phyloP scores from a whole-genome alignment of 1,284 basidiomycete species.

The Sanghuangporus weigelae region DNA sequence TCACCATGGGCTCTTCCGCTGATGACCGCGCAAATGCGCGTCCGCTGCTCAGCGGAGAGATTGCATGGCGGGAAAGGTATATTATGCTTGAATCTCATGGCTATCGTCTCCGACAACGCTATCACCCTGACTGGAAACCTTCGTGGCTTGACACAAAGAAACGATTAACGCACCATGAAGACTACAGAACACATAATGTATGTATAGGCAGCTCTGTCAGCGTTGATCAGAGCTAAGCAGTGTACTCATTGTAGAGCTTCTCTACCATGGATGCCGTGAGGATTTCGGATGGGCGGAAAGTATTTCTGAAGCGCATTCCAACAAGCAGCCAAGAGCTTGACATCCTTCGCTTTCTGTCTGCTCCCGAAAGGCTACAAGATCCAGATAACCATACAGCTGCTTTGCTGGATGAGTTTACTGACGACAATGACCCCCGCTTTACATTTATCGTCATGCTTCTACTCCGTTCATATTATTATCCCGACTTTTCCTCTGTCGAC shows the following conservation, averaged over 20 bases:
- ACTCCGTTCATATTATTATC: conserved; percentile 4
- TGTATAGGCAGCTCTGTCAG: not conserved
- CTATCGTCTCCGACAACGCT: conserved; percentile 22
- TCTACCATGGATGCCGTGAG: conserved; percentile 4
- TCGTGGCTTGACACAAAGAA: conserved; percentile 20
- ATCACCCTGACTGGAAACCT: conserved; percentile 22
- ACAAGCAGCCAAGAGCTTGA: conserved; percentile 16
- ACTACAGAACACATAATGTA: not conserved
- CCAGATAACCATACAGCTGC: conserved; percentile 9
- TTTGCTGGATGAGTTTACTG: not conserved
- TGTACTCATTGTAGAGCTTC: not conserved
- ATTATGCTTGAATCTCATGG: conserved; percentile 11
- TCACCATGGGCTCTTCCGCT: no score
- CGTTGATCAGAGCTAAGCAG: not conserved
- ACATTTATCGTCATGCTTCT: conserved; percentile 10
- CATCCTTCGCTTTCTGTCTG: conserved; percentile 15
- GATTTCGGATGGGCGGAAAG: conserved; percentile 1
- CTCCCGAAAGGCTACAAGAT: not conserved
- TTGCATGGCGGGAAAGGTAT: conserved; percentile 5
- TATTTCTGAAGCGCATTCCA: conserved; percentile 7
- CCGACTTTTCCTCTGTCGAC: conserved; percentile 2
- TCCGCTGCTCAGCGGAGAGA: not conserved
- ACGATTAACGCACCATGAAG: not conserved
- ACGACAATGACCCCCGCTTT: not conserved
- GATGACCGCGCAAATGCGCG: not conserved